Base-by-base conservation (phyloP, 108 stramenopile genomes). In the Nitzschia inconspicua region DNA sequence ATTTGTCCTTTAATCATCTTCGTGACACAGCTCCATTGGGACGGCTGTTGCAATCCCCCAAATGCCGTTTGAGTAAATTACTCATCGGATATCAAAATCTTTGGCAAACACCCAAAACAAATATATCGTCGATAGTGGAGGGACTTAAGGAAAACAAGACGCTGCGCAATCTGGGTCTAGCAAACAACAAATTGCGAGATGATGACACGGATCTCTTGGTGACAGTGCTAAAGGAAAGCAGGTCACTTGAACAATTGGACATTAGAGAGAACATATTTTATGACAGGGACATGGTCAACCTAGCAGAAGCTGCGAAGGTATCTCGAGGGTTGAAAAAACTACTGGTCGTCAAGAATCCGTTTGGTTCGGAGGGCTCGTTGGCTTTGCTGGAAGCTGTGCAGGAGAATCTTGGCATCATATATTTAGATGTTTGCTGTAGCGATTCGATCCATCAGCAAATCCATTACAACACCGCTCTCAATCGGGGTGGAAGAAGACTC, bases 31-130 rank as follows among this genome's bases (percentile, higher is more conserved):
- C 44, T 24, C 10, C 44, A 24, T n/a, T 63, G 24, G 62, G 44
- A 16, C 27, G 16, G 2, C 52, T 63, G 14, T 16, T 63, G 16
- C 4, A 28, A n/a, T 39, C 35, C 25, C 23, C 27, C 2, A 23
- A n/a, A 16, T 43, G 42, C 28, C 34, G 28, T 26, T 4, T 63
- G 13, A 16, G 0, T 16, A 32, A 61, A 11, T 27, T 63, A 4
- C 30, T 2, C 1, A 28, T 63, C 1, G 62, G 62, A n/a, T 63
- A 63, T 28, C 62, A 63, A 52, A 63, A 63, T 51, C 1, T 63
- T 14, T 63, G 62, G 62, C 62, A 63, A 36, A 25, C 39, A 20
- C 60, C 48, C 16, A 51, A 40, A 22, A 47, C 52, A 1, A 30
- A 47, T n/a, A 36, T 52, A 6, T 27, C 36, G 9, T n/a, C 3